These are phyloP conservation scores for Fusarium euwallaceae DNA, from an alignment of 2,329 filamentous ascomycete species.

Conservation along the genomic window DNA sequence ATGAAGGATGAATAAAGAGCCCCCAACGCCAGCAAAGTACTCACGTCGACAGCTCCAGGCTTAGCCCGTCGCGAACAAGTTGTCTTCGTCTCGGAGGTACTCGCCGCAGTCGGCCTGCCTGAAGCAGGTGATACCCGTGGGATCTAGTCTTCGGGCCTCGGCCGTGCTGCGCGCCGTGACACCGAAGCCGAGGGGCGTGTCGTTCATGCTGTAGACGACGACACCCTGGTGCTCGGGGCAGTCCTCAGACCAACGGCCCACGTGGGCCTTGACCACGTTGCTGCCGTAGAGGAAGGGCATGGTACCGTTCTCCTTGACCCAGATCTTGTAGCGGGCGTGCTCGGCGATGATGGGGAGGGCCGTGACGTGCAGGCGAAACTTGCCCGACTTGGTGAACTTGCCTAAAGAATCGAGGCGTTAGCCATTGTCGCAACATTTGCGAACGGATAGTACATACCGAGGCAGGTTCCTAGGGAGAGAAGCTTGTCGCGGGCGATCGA, in stretches of 20 bases:
- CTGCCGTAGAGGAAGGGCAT: conserved; percentile 98
- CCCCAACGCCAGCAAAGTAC: conserved; percentile 44
- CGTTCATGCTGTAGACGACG: conserved; percentile 91
- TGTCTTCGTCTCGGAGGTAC: conserved; percentile 87
- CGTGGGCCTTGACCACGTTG: conserved; percentile 79
- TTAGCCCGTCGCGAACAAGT: conserved; percentile 69
- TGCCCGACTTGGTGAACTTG: conserved; percentile 96
- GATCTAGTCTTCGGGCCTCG: conserved; percentile 86
- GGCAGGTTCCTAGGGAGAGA: conserved; percentile 87
- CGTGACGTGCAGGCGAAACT: conserved; percentile 95
- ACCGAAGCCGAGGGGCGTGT: conserved; percentile 93
- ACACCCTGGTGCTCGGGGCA: conserved; percentile 94
- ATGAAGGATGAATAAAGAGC: conserved; percentile 19
- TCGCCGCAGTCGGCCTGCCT: conserved; percentile 95
- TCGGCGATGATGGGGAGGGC: conserved; percentile 87
- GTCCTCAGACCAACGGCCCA: conserved; percentile 90
- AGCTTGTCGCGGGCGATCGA: conserved; percentile 86
- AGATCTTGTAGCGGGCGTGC: conserved; percentile 95
- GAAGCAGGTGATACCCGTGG: conserved; percentile 90
- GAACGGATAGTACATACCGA: conserved; percentile 62
- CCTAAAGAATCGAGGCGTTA: conserved; percentile 60
- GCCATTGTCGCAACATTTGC: neutral
- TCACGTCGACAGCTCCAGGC: neutral
- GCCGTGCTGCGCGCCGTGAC: conserved; percentile 89
- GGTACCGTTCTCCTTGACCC: conserved; percentile 95